phyloP scores from a whole-genome alignment of 257 asterid genomes.

The Primulina eburnea region DNA sequence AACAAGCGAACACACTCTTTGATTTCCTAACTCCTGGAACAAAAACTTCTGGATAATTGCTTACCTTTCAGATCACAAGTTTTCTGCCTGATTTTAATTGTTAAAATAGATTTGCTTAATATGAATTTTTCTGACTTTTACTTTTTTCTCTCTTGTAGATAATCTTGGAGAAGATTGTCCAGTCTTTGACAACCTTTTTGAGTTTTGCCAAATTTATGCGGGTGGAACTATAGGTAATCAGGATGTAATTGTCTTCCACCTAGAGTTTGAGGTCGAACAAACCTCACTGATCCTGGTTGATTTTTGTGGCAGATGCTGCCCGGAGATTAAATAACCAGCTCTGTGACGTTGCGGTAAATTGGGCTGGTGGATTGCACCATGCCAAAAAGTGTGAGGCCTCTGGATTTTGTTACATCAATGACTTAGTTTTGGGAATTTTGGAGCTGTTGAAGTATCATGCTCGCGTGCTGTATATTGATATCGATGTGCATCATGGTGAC shows the following conservation, averaged over 20 bases:
- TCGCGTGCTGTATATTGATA: conserved; percentile 92
- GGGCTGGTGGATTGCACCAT: conserved; percentile 99
- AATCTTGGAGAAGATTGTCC: conserved; percentile 99
- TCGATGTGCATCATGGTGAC: conserved; percentile 99
- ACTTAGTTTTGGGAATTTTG: conserved; percentile 88
- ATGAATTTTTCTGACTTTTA: conserved; percentile 14
- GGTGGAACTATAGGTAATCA: conserved; percentile 94
- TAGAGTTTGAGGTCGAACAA: conserved; percentile 10
- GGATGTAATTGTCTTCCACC: conserved; percentile 15
- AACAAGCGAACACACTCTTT: neutral
- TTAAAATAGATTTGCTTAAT: neutral
- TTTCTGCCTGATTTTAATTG: conserved; percentile 8
- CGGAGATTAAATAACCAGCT: conserved; percentile 81
- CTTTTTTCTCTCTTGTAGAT: conserved; percentile 45
- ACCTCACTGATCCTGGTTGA: conserved; percentile 22
- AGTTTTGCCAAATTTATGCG: conserved; percentile 97
- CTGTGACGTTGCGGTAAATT: conserved; percentile 92
- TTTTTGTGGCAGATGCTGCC: conserved; percentile 78
- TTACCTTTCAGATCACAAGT: neutral
- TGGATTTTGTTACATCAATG: conserved; percentile 97
- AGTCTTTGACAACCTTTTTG: conserved; percentile 85
- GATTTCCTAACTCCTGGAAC: neutral
- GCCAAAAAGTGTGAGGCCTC: conserved; percentile 99
- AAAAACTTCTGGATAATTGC: conserved; percentile 1
- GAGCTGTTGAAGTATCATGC: conserved; percentile 97